phyloP scores from a whole-genome alignment of 2,329 filamentous ascomycete genomes.

The Verticillium alfalfae region DNA sequence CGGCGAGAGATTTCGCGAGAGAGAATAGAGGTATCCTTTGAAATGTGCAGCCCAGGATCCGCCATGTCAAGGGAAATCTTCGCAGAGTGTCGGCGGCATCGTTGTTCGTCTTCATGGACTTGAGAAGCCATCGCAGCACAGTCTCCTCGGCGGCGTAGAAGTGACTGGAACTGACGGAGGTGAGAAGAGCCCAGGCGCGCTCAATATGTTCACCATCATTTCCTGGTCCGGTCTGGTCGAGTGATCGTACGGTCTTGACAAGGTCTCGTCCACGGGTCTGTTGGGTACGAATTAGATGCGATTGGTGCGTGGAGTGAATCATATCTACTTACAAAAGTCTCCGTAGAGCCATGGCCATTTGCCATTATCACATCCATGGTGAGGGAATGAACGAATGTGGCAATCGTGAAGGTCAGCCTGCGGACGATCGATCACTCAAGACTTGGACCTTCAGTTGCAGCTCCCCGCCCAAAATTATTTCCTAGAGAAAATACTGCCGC shows the following conservation, averaged over 20 bases:
- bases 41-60: conserved; percentile 55
- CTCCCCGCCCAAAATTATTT: background rate
- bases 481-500: conserved; percentile 33
- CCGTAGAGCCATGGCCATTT: conserved; percentile 2
- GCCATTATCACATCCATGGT: conserved; percentile 10
- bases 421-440: background rate
- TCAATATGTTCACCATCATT: conserved; percentile 39
- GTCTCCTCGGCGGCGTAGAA: conserved; percentile 52
- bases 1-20: conserved; percentile 64
- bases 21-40: conserved; percentile 62
- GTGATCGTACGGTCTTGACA: conserved; percentile 46
- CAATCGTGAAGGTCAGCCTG: background rate
- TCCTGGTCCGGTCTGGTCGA: conserved; percentile 46
- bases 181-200: conserved; percentile 43
- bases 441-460: conserved; percentile 3
- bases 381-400: background rate
- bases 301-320: background rate
- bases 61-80: conserved; percentile 54
- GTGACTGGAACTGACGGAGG: conserved; percentile 29
- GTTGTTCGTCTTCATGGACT: conserved; percentile 45
- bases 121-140: conserved; percentile 58
- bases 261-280: conserved; percentile 24
- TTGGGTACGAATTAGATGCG: background rate
- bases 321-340: conserved; percentile 4
- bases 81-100: conserved; percentile 45